phyloP scores from a whole-genome alignment of 495 filamentous ascomycete genomes.

The Aspergillus hancockii region DNA sequence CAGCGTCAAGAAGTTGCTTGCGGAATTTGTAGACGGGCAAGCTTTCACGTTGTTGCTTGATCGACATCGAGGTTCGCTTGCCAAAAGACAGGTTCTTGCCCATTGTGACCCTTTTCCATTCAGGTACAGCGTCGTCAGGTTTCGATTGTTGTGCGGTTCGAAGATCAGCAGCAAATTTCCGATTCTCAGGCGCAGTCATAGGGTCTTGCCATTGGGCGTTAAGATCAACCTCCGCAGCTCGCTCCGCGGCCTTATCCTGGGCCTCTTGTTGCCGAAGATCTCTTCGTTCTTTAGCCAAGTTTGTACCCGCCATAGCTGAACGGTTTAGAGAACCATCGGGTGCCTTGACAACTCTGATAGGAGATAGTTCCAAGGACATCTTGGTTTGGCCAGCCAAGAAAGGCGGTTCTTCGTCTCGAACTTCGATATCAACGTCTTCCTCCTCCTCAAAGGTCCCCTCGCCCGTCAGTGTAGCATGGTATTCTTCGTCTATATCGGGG shows the following conservation, averaged over 20 bases:
- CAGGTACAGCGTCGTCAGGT: slow-evolving; percentile 70
- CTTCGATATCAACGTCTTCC: slow-evolving; percentile 96
- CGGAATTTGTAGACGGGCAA: slow-evolving; percentile 91
- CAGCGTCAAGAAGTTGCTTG: slow-evolving; percentile 83
- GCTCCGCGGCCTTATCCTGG: slow-evolving; percentile 78
- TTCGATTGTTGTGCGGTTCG: slow-evolving; percentile 57
- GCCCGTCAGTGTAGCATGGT: slow-evolving; percentile 81
- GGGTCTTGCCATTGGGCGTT: slow-evolving; percentile 95
- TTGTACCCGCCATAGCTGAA: slow-evolving; percentile 89
- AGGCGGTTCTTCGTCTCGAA: slow-evolving; percentile 92
- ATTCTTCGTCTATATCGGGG: slow-evolving; percentile 93
- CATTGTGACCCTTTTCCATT: slow-evolving; percentile 88
- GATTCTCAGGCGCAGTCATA: slow-evolving; percentile 80
- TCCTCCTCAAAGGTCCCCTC: slow-evolving; percentile 91
- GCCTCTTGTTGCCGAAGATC: slow-evolving; percentile 87
- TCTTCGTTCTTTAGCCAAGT: slow-evolving; percentile 85
- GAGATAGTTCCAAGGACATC: slow-evolving; percentile 89
- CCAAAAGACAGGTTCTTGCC: slow-evolving; percentile 82
- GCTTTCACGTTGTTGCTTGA: slow-evolving; percentile 91
- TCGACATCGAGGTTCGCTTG: slow-evolving; percentile 85
- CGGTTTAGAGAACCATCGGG: slow-evolving; percentile 95
- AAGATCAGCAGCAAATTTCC: slow-evolving; percentile 85
- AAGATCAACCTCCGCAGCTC: slow-evolving; percentile 79
- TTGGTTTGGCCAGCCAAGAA: slow-evolving; percentile 97
- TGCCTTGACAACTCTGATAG: slow-evolving; percentile 94